Percentiles rank a stretch among this genome's conserved stretches.
These are phyloP conservation scores for Kwoniella sp. DNA, from an alignment of 768 basidiomycete species.

Conservation along the genomic window DNA sequence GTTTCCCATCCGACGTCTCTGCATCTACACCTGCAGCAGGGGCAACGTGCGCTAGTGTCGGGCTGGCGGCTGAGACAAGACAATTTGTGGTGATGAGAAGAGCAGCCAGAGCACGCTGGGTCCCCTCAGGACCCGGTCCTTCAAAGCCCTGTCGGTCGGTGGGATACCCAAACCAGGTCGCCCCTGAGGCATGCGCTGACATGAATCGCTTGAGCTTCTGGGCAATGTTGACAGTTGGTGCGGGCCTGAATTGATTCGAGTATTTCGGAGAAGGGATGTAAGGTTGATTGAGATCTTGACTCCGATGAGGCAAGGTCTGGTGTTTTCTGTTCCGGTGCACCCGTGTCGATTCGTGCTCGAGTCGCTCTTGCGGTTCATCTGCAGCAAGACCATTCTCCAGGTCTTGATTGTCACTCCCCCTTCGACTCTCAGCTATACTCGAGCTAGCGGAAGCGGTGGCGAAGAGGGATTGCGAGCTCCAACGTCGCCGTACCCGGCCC, in stretches of 20 bases:
- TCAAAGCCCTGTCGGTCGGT: not conserved
- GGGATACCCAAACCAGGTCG: slow-evolving; percentile 30
- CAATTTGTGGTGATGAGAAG: slow-evolving; percentile 38
- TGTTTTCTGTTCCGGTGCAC: slow-evolving; percentile 25
- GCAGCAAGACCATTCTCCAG: not conserved
- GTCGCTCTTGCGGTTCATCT: not conserved
- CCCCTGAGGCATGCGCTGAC: slow-evolving; percentile 6
- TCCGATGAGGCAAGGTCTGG: slow-evolving; percentile 28
- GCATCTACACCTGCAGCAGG: slow-evolving; percentile 38
- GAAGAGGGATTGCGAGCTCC: slow-evolving; percentile 23
- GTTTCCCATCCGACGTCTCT: slow-evolving; percentile 34
- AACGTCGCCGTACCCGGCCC: slow-evolving; percentile 12
- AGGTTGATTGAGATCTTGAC: slow-evolving; percentile 43
- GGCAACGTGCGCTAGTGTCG: slow-evolving; percentile 37
- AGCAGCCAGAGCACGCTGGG: slow-evolving; percentile 34
- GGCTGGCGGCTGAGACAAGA: slow-evolving; percentile 34
- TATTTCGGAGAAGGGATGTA: slow-evolving; percentile 42
- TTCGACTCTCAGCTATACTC: slow-evolving; percentile 6
- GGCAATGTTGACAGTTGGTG: slow-evolving; percentile 24
- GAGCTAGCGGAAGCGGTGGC: slow-evolving; percentile 13
- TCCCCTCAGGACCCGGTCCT: slow-evolving; percentile 1
- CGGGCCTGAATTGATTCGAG: slow-evolving; percentile 28
- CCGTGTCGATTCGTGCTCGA: slow-evolving; percentile 3
- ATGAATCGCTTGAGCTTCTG: slow-evolving; percentile 28
- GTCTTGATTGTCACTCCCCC: slow-evolving; percentile 9